These are phyloP conservation scores for Nakaseomyces sp. DNA, from an alignment of 1,139 yeast species.

Conservation along the genomic window DNA sequence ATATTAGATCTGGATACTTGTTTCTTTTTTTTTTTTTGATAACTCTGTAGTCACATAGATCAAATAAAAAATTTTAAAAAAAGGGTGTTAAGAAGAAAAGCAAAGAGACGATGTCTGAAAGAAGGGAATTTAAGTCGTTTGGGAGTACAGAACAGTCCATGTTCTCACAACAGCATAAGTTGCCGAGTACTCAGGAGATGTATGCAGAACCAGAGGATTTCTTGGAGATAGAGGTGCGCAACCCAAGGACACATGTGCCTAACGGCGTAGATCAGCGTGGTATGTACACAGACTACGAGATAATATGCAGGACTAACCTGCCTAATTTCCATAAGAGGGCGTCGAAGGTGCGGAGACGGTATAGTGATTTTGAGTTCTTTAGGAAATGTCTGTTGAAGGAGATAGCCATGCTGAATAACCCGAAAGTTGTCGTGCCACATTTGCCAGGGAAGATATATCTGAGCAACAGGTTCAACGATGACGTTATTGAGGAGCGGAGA, in stretches of 20 bases:
- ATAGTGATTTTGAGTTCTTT: conserved; percentile 82
- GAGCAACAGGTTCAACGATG: conserved; percentile 68
- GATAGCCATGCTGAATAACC: conserved; percentile 31
- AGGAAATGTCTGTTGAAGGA: conserved; percentile 56
- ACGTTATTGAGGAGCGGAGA: conserved; percentile 75
- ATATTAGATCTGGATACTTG: too few species aligned
- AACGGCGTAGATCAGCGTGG: conserved; percentile 55
- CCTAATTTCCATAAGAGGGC: conserved; percentile 70
- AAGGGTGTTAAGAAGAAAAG: neutral
- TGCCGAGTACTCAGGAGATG: conserved; percentile 68
- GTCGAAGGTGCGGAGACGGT: conserved; percentile 73
- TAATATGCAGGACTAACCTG: conserved; percentile 74
- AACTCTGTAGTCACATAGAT: too few species aligned
- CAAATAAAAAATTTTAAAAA: too few species aligned
- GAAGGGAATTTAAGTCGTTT: conserved; percentile 26
- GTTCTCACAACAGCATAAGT: conserved; percentile 32
- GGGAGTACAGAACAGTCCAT: conserved; percentile 24
- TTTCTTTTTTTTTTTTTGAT: too few species aligned
- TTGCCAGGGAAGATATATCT: conserved; percentile 75
- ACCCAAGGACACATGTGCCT: conserved; percentile 37
- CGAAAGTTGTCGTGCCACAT: conserved; percentile 65
- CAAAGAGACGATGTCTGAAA: neutral
- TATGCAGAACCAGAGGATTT: conserved; percentile 95
- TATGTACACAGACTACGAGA: conserved; percentile 85
- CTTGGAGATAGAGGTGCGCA: conserved; percentile 71